Conservation (phyloP, 1,139 yeast genomes). For the Protomyces macrosporus region DNA sequence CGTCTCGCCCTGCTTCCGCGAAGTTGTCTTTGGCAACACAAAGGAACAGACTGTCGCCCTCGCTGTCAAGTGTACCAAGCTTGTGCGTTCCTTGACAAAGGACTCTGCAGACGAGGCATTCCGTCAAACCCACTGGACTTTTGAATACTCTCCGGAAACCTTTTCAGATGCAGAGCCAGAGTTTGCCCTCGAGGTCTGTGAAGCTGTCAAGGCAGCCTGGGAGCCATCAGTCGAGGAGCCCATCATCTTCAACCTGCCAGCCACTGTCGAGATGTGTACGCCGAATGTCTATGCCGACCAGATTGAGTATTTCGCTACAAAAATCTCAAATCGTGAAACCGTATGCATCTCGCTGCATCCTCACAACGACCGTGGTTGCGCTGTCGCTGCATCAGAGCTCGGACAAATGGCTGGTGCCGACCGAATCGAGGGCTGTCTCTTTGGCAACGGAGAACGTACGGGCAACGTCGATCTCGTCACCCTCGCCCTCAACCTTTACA, state of each 20-base stretch:
- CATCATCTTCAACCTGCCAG: constrained; percentile 91
- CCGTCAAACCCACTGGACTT: constrained; percentile 74
- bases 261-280: constrained; percentile 93
- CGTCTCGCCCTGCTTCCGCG: constrained; percentile 83
- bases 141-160: constrained; percentile 92
- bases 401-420: constrained; percentile 95
- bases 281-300: constrained; percentile 97
- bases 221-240: constrained; percentile 76
- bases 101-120: constrained; percentile 64
- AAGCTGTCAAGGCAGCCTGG: constrained; percentile 95
- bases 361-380: constrained; percentile 96
- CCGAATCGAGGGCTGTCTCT: constrained; percentile 94
- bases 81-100: constrained; percentile 78
- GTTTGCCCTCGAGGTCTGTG: constrained; percentile 78
- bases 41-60: constrained; percentile 70
- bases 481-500: constrained; percentile 83
- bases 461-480: constrained; percentile 96
- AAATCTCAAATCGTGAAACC: constrained; percentile 75
- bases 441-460: constrained; percentile 97
- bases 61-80: constrained; percentile 76
- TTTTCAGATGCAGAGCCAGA: constrained; percentile 86
- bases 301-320: constrained; percentile 78
- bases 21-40: constrained; percentile 81
- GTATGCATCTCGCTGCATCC: constrained; percentile 87
- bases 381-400: constrained; percentile 94